phyloP scores from a whole-genome alignment of 352 stramenopile genomes.

The Phytopythium ostracodes region DNA sequence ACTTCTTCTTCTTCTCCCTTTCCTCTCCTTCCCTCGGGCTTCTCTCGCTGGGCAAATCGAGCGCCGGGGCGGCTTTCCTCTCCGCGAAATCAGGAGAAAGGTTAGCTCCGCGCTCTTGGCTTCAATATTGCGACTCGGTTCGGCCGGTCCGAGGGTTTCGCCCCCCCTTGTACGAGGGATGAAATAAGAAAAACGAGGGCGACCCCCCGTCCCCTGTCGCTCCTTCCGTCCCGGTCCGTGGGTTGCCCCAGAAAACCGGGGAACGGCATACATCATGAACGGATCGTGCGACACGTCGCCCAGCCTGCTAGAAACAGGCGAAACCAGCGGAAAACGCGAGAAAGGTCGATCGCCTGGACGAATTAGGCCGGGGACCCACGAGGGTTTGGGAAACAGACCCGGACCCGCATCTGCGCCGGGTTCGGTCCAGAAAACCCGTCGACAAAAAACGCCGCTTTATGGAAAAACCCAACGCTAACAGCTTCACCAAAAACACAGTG shows the following conservation, averaged over 20 bases:
- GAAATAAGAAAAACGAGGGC: neutral
- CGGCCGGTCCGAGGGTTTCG: neutral
- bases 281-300: neutral
- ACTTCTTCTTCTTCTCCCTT: neutral
- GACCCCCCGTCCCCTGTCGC: neutral
- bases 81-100: neutral
- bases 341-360: neutral
- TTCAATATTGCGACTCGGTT: constrained; percentile 11
- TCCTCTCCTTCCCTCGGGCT: neutral
- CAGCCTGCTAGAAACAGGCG: constrained; percentile 1
- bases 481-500: neutral
- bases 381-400: too few species aligned
- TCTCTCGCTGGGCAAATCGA: constrained; percentile 3
- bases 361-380: neutral
- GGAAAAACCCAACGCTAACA: neutral
- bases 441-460: neutral
- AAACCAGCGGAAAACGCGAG: neutral
- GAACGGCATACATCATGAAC: neutral
- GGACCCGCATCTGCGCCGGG: too few species aligned
- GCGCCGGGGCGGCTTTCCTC: neutral
- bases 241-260: neutral
- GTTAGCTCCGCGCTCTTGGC: constrained; percentile 9
- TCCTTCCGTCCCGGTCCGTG: neutral
- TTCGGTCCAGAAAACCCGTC: neutral
- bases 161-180: neutral